A percentile compares a stretch with the other conserved stretches of the same genome.
Conservation (phyloP, 345 rosid species). For the Mallotus nudiflorus region DNA sequence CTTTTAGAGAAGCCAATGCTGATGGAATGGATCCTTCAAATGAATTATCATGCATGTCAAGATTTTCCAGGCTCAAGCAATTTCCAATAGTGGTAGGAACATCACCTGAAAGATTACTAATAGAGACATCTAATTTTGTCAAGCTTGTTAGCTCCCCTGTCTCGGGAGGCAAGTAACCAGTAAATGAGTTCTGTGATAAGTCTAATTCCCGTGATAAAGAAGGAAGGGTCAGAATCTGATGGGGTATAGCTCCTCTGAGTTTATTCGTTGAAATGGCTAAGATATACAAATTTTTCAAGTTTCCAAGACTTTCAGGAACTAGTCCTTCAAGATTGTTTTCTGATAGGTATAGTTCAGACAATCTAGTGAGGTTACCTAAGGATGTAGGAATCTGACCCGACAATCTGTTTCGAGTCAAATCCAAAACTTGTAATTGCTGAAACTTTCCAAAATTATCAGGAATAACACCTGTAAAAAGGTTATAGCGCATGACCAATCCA, state of each 20-base stretch:
- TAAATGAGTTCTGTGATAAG: slow-evolving; percentile 33
- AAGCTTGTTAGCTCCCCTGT: slow-evolving; percentile 25
- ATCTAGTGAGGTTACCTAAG: slow-evolving; percentile 20
- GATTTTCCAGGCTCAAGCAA: slow-evolving; percentile 19
- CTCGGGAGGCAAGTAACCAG: slow-evolving; percentile 22
- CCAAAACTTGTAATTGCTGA: background rate
- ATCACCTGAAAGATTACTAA: slow-evolving; percentile 33
- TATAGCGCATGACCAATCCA: background rate
- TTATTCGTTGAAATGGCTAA: slow-evolving; percentile 24
- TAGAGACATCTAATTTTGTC: background rate
- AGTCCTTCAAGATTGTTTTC: slow-evolving; percentile 22
- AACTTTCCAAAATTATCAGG: slow-evolving; percentile 19
- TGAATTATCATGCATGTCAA: slow-evolving; percentile 22
- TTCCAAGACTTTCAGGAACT: slow-evolving; percentile 18
- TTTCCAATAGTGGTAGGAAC: slow-evolving; percentile 26
- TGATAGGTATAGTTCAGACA: background rate
- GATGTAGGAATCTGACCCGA: slow-evolving; percentile 21
- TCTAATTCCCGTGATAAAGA: slow-evolving; percentile 21
- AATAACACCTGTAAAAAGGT: slow-evolving; percentile 21
- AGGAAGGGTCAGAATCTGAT: slow-evolving; percentile 13
- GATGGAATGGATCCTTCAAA: slow-evolving; percentile 40
- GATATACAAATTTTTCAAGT: background rate
- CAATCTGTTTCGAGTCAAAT: slow-evolving; percentile 3
- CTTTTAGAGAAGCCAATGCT: slow-evolving; percentile 27
- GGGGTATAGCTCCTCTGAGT: slow-evolving; percentile 28